Evolutionary conservation across 75 land plant species (phyloP), one percentile per base, ranked within the genome.

Genomic region (Isoetes taiwanensis): DNA sequence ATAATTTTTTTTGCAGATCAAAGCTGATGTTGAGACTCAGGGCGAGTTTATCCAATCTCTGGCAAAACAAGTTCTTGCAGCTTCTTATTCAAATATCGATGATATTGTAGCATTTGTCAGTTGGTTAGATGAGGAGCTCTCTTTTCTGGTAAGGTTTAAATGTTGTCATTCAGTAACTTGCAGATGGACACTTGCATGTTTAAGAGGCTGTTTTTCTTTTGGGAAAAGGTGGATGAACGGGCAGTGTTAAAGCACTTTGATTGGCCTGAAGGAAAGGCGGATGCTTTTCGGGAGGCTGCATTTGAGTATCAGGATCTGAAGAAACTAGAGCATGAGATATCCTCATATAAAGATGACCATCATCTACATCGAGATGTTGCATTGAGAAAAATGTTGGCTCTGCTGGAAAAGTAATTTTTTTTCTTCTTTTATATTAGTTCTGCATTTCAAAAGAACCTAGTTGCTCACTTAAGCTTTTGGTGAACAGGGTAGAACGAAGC

Each of bases 191-290:
- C 41, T 30, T 28, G 32, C 25, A 14, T 8, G 25, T 30, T 25
- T 32, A 23, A 11, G 10, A 16, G 54, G 11, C 8, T 27, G 30
- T 31, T 2, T 46, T 1, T 1, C 31, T 52, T 34, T 54, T 25
- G 41, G 43, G 61, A 1, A 55, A 6, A 46, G 50, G 50, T 46
- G 6, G 50, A 46, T 23, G 50, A 46, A n/a, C 16, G 50, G 23
- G 50, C 50, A n/a, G 50, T 46, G 4, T 46, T 46, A n/a, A 46
- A 46, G 50, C 50, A 46, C 19, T 46, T 46, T 23, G 50, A 46
- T 46, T 46, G 50, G 50, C 50, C 50, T 19, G 50, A 46, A n/a
- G 50, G 25, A 46, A 46, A 46, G n/a, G 50, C 50, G 16, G 50
- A 46, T n/a, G 50, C 50, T 8, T 46, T 46, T 6, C 6, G 50